A percentile compares a stretch with the other conserved stretches of the same genome.
These are phyloP conservation scores for Glycine tomentella DNA, from an alignment of 306 rosid species.

Conservation along the genomic window DNA sequence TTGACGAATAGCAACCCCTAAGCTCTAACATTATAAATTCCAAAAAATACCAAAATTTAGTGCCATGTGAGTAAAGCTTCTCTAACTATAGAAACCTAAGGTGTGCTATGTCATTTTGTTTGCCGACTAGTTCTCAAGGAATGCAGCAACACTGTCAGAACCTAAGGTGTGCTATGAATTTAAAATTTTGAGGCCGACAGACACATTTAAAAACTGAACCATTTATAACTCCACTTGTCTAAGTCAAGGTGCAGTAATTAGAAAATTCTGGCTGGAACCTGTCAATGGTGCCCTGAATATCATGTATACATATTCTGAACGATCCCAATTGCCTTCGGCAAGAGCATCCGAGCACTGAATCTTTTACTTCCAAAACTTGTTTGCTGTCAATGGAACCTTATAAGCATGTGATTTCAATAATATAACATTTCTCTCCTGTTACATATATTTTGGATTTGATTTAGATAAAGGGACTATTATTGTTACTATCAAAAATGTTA, in stretches of 20 bases:
- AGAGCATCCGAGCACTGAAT: too few relatives aligned
- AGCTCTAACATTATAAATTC: background rate
- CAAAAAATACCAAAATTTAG: background rate
- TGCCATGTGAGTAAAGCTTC: background rate
- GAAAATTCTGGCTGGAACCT: background rate
- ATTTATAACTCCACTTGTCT: background rate
- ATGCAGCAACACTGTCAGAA: background rate
- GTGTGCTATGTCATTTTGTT: background rate
- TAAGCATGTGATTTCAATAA: background rate
- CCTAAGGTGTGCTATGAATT: background rate
- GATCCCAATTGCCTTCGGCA: too few relatives aligned
- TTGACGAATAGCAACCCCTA: background rate
- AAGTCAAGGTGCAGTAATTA: background rate
- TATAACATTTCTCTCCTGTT: background rate
- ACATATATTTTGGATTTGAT: too few relatives aligned
- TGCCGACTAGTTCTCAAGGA: background rate
- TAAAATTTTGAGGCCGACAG: background rate
- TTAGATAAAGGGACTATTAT: too few relatives aligned
- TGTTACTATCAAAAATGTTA: too few relatives aligned
- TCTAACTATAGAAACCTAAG: background rate
- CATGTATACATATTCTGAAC: too few relatives aligned
- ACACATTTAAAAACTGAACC: background rate
- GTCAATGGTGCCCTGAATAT: too few relatives aligned
- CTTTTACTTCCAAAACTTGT: background rate
- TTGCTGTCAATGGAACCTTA: background rate